phyloP scores from a whole-genome alignment of 208 protist species.

The Trypanosoma avium region DNA sequence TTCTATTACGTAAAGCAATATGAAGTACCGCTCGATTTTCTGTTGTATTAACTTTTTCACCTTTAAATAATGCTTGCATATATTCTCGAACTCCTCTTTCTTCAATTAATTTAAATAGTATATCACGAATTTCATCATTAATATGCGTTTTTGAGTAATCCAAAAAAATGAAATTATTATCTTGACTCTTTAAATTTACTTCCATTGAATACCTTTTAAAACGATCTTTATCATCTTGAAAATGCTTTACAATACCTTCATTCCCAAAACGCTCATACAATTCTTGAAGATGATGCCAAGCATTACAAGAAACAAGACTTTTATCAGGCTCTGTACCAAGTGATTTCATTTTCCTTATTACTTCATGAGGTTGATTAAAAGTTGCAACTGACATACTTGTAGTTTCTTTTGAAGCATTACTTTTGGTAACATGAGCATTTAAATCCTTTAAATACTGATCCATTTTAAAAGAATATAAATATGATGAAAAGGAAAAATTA shows the following conservation, averaged over 20 bases:
- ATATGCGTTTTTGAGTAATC: constrained; percentile 97
- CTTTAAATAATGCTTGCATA: constrained; percentile 89
- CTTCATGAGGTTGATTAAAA: constrained; percentile 62
- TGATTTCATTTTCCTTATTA: constrained; percentile 48
- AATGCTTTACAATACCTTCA: constrained; percentile 64
- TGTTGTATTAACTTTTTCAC: constrained; percentile 96
- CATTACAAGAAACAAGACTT: constrained; percentile 37
- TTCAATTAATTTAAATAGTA: constrained; percentile 85
- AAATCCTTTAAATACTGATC: constrained; percentile 50
- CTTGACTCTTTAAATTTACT: constrained; percentile 47
- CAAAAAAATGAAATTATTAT: constrained; percentile 88
- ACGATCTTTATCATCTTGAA: constrained; percentile 60
- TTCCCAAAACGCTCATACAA: constrained; percentile 71
- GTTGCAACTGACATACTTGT: constrained; percentile 56
- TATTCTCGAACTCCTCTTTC: constrained; percentile 74
- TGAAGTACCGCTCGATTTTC: constrained; percentile 95
- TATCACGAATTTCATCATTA: constrained; percentile 91
- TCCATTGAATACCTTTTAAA: constrained; percentile 69
- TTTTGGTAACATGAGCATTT: constrained; percentile 41
- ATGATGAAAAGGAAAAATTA: background rate
- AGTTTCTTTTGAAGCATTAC: constrained; percentile 29
- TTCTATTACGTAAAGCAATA: constrained; percentile 94
- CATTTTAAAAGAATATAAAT: constrained; percentile 20
- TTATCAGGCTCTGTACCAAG: constrained; percentile 36
- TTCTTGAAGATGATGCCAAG: constrained; percentile 61